A percentile compares a stretch with the other conserved stretches of the same genome.
phyloP scores from a whole-genome alignment of 441 rosid genomes.

The Raphanus hybrid region DNA sequence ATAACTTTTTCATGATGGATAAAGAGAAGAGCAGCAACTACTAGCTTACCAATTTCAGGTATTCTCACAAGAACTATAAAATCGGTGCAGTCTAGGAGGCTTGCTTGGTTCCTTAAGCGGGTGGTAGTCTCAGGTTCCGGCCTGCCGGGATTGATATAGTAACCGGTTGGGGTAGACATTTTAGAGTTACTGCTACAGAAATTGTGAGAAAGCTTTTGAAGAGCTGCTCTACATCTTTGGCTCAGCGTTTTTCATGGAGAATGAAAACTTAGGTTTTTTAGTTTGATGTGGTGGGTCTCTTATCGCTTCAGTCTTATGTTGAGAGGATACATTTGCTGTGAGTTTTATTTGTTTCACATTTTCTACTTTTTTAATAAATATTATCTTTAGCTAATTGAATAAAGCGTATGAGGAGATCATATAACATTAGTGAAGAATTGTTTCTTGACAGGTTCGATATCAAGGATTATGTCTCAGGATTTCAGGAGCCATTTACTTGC shows the following conservation, averaged over 20 bases:
- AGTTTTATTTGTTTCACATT: slow-evolving; percentile 15
- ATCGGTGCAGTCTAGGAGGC: slow-evolving; percentile 75
- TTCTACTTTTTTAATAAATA: background rate
- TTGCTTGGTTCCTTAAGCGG: slow-evolving; percentile 81
- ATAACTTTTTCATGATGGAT: slow-evolving; percentile 81
- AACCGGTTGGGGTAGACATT: slow-evolving; percentile 90
- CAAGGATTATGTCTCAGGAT: too few relatives aligned
- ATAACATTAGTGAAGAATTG: too few relatives aligned
- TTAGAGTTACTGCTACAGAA: slow-evolving; percentile 83
- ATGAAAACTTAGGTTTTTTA: slow-evolving; percentile 85
- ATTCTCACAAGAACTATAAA: slow-evolving; percentile 90
- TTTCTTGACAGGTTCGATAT: too few relatives aligned
- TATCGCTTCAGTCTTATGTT: slow-evolving; percentile 76
- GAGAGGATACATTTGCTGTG: slow-evolving; percentile 90
- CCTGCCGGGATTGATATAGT: slow-evolving; percentile 83
- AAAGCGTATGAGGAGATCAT: background rate
- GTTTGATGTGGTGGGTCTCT: slow-evolving; percentile 84
- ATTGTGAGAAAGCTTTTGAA: slow-evolving; percentile 71
- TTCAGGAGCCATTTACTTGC: too few relatives aligned
- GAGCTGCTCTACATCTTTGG: slow-evolving; percentile 76
- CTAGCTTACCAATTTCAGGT: slow-evolving; percentile 90
- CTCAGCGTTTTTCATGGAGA: slow-evolving; percentile 80
- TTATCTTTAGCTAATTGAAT: background rate
- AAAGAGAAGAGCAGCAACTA: slow-evolving; percentile 75
- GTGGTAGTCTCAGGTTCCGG: slow-evolving; percentile 66